Percentiles rank a stretch among this genome's conserved stretches.
Evolutionary conservation across 2,329 filamentous ascomycete genomes (phyloP).

Genomic region (Lomentospora prolificans): DNA sequence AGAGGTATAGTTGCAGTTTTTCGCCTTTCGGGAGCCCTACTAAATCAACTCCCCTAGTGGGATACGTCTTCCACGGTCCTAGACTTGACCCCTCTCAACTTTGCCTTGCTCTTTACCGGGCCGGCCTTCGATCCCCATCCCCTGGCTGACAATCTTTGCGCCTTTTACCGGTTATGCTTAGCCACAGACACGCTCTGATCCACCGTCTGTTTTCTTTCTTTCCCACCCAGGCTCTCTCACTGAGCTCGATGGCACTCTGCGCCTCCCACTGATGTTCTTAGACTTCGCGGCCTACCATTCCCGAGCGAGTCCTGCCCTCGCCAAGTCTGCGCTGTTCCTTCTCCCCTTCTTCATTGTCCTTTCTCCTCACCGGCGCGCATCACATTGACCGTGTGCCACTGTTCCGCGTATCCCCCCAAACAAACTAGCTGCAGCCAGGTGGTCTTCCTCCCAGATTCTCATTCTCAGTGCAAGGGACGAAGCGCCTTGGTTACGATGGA

Average conservation of each 20-base stretch:
- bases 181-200: neutral
- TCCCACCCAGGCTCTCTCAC: too few relatives aligned
- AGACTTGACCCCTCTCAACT: too few relatives aligned
- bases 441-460: neutral
- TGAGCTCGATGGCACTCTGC: neutral
- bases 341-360: neutral
- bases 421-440: neutral
- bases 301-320: neutral
- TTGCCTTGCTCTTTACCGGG: neutral
- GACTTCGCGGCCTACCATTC: neutral
- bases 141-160: neutral
- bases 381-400: neutral
- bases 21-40: neutral
- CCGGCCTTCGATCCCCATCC: neutral
- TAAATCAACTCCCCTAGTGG: neutral
- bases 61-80: neutral
- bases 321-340: neutral
- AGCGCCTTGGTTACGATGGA: neutral
- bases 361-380: neutral
- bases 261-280: neutral
- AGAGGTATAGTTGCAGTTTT: constrained; percentile 2
- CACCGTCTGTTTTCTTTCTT: neutral
- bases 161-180: neutral
- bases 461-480: neutral
- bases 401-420: neutral